Base-by-base conservation (phyloP, 75 land plant species). In the Cunninghamia lanceolata region DNA sequence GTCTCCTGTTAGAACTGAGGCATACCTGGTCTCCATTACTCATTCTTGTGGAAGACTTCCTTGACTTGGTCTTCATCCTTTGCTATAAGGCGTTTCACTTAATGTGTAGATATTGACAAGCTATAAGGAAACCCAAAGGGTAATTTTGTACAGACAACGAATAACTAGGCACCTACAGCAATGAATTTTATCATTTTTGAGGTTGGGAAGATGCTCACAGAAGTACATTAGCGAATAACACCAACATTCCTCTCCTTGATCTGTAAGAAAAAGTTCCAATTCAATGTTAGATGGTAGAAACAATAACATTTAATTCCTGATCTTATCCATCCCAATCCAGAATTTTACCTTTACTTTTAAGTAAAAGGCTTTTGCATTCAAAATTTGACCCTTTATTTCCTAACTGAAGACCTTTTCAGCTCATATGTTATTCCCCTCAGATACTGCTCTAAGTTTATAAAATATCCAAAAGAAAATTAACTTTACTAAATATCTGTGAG, bases 21-120 rank as follows among this genome's bases (percentile, higher is more conserved):
- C 50, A 80, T 78, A 42, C 45, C 43, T 78, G 82, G 3, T 78
- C 82, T 40, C 30, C 45, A 21, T 25, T 78, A 78, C 82, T 45
- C 25, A 78, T 45, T 78, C 82, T 78, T 78, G 46, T 25, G n/a
- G 30, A 78, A 78, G 82, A 39, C 45, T 78, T 78, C 47, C 82
- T 71, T 34, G 75, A 32, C 75, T 71, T 71, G 75, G 75, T 14
- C 75, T 71, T 71, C 75, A 71, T 71, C 15, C 15, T 71, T 32
- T 32, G 14, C 75, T 63, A 34, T 71, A 15, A 71, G 11, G 15
- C 14, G 36, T 32, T 30, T 71, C 75, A 71, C 75, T 71, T 11
- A 9, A 71, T 71, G 75, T 71, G 2, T 71, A 30, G 75, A 71
- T 71, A 32, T 34, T 32, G 36, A 34, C 75, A 71, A 71, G 75